These are phyloP conservation scores for Aspergillus persii DNA, from an alignment of 2,329 filamentous ascomycete species.

Conservation along the genomic window DNA sequence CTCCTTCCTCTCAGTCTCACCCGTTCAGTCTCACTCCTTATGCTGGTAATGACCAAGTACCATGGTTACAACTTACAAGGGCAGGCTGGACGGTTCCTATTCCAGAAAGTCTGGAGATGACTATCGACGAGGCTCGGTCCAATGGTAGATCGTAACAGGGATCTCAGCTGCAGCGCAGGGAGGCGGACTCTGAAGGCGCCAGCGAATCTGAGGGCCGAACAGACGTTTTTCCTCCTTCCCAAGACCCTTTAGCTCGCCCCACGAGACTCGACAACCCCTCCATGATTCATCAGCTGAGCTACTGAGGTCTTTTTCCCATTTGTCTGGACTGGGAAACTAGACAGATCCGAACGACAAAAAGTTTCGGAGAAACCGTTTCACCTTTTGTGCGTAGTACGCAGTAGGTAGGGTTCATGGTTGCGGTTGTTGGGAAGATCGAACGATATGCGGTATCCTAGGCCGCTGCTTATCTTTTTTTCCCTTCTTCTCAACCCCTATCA, in stretches of 20 bases:
- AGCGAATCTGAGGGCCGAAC: slow-evolving; percentile 33
- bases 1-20: background rate
- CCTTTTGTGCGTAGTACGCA: background rate
- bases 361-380: background rate
- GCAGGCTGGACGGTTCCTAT: slow-evolving; percentile 21
- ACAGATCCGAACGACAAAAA: background rate
- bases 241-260: slow-evolving; percentile 29
- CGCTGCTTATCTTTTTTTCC: background rate
- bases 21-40: background rate
- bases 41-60: slow-evolving; percentile 5
- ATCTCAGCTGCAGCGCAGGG: slow-evolving; percentile 31
- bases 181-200: slow-evolving; percentile 26
- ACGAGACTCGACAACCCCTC: slow-evolving; percentile 30
- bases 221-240: slow-evolving; percentile 15
- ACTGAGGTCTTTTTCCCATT: slow-evolving; percentile 6
- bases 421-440: background rate
- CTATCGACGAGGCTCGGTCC: slow-evolving; percentile 34
- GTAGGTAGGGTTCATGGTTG: background rate
- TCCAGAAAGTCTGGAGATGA: slow-evolving; percentile 34
- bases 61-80: slow-evolving; percentile 24
- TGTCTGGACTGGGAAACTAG: background rate
- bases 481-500: background rate
- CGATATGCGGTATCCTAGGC: background rate
- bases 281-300: slow-evolving; percentile 32
- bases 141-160: slow-evolving; percentile 40